phyloP scores from a whole-genome alignment of 2,329 filamentous ascomycete genomes.

The Rhinocladiella mackenziei region DNA sequence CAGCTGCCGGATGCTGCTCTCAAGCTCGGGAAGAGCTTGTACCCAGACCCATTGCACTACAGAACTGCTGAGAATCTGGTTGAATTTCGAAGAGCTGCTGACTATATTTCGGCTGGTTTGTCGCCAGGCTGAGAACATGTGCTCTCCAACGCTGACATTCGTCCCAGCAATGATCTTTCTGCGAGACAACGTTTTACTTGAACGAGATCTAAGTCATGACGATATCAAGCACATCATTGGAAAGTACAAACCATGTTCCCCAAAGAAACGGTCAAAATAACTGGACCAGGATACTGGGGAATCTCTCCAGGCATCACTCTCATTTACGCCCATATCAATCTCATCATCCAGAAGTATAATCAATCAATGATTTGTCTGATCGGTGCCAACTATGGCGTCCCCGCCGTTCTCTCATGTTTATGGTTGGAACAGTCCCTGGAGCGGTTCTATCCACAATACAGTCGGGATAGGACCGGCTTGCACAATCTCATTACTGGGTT shows the following conservation, averaged over 20 bases:
- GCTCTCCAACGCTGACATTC: constrained; percentile 16
- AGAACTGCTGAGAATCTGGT: constrained; percentile 6
- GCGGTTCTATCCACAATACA: constrained; percentile 59
- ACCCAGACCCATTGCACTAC: constrained; percentile 10
- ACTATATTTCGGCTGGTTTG: constrained; percentile 14
- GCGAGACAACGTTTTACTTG: constrained; percentile 55
- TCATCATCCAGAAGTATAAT: constrained; percentile 54
- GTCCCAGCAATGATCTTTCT: constrained; percentile 61
- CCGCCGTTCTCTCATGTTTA: constrained; percentile 58
- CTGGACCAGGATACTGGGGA: constrained; percentile 61
- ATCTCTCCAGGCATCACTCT: constrained; percentile 62
- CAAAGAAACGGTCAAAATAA: constrained; percentile 18
- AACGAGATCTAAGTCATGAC: constrained; percentile 50
- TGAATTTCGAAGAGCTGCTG: constrained; percentile 10
- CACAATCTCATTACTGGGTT: constrained; percentile 59
- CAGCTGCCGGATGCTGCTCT: constrained; percentile 4
- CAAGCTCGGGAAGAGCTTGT: constrained; percentile 7
- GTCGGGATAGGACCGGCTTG: constrained; percentile 50
- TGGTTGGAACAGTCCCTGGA: constrained; percentile 63
- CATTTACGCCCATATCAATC: constrained; percentile 63
- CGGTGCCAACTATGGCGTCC: constrained; percentile 63
- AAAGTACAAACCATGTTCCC: not conserved
- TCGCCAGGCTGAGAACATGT: not conserved
- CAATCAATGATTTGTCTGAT: constrained; percentile 61
- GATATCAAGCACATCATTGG: constrained; percentile 53